These are phyloP conservation scores for Talaromyces sp. DNA, from an alignment of 2,329 filamentous ascomycete genomes.

Conservation along the genomic window DNA sequence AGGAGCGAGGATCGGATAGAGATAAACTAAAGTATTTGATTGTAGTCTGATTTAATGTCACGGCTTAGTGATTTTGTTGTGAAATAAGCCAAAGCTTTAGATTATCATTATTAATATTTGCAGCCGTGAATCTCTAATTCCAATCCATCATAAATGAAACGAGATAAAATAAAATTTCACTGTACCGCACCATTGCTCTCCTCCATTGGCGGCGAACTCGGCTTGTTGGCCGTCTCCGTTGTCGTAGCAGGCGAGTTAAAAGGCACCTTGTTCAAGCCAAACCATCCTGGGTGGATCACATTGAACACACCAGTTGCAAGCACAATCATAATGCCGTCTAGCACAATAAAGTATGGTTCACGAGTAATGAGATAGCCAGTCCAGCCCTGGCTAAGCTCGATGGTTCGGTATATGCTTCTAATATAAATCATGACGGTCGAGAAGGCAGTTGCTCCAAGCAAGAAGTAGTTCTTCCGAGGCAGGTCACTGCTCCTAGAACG, in stretches of 20 bases:
- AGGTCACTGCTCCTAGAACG: slow-evolving; percentile 11
- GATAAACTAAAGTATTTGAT: neutral
- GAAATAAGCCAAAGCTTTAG: neutral
- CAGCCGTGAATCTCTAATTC: neutral
- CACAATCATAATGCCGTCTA: slow-evolving; percentile 47
- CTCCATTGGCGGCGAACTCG: neutral
- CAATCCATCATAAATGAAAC: neutral
- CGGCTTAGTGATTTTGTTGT: no score
- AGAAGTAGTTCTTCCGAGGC: slow-evolving; percentile 18
- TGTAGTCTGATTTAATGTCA: neutral
- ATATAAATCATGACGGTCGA: slow-evolving; percentile 42
- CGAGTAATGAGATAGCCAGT: slow-evolving; percentile 45
- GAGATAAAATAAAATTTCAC: neutral
- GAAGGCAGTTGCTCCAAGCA: slow-evolving; percentile 34
- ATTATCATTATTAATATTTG: neutral
- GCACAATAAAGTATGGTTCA: slow-evolving; percentile 44
- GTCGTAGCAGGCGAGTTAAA: neutral
- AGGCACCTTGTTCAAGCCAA: slow-evolving; percentile 20
- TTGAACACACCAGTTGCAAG: slow-evolving; percentile 21
- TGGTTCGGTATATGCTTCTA: slow-evolving; percentile 45
- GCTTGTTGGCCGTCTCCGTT: neutral
- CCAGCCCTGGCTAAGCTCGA: slow-evolving; percentile 48
- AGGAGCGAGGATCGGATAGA: neutral
- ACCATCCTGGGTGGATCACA: slow-evolving; percentile 39
- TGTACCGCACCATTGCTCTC: neutral